Conservation (phyloP, 108 stramenopile species). For the Bacterosira constricta region DNA sequence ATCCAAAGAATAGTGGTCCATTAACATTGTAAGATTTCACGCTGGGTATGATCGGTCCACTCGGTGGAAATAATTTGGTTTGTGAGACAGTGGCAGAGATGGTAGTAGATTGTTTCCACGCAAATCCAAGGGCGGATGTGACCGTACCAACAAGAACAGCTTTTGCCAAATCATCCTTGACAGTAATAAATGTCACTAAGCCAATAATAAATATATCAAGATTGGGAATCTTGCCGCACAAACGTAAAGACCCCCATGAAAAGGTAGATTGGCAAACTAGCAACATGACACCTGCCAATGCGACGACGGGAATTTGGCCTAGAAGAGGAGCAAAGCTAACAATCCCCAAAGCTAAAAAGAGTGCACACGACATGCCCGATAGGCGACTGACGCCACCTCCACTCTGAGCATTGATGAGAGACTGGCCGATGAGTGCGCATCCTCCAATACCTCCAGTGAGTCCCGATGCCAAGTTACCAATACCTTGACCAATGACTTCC, state of each 20-base stretch:
- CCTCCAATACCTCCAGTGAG: slow-evolving; percentile 82
- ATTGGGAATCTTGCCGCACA: slow-evolving; percentile 71
- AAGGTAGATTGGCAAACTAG: slow-evolving; percentile 83
- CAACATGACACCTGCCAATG: slow-evolving; percentile 80
- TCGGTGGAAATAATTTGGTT: slow-evolving; percentile 30
- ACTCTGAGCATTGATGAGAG: slow-evolving; percentile 77
- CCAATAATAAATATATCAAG: slow-evolving; percentile 75
- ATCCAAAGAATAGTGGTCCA: slow-evolving; percentile 89
- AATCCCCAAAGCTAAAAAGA: slow-evolving; percentile 74
- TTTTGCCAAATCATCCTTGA: slow-evolving; percentile 69
- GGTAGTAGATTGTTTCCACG: slow-evolving; percentile 65
- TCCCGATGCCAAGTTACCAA: slow-evolving; percentile 71
- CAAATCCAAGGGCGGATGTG: slow-evolving; percentile 75
- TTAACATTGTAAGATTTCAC: slow-evolving; percentile 65
- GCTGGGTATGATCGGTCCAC: slow-evolving; percentile 26
- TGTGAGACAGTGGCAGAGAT: slow-evolving; percentile 39
- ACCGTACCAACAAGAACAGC: slow-evolving; percentile 75
- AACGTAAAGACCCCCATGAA: slow-evolving; percentile 70
- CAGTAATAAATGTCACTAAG: slow-evolving; percentile 64
- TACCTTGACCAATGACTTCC: slow-evolving; percentile 76
- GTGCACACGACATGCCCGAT: slow-evolving; percentile 76
- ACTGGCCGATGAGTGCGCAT: slow-evolving; percentile 85
- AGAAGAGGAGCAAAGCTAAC: slow-evolving; percentile 72
- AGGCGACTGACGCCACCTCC: slow-evolving; percentile 69
- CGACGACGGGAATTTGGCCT: slow-evolving; percentile 67